These are phyloP conservation scores for Torulaspora quercuum DNA, from an alignment of 805 yeast species.

Conservation along the genomic window DNA sequence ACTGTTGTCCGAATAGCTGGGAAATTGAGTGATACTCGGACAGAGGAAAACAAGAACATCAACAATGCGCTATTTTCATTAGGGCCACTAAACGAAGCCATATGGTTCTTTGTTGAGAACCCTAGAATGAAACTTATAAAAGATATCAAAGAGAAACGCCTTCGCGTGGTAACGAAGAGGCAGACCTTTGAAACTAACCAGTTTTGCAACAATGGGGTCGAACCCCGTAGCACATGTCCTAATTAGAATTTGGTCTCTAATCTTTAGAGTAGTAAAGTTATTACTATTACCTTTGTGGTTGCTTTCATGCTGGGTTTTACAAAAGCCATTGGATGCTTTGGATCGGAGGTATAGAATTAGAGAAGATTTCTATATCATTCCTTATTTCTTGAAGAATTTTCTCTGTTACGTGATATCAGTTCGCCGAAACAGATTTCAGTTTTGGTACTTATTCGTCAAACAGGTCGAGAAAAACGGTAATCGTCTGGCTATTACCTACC, in stretches of 20 bases:
- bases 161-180: background rate
- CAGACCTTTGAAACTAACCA: background rate
- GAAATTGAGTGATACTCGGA: no score
- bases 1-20: no score
- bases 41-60: no score
- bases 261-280: conserved; percentile 18
- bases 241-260: conserved; percentile 16
- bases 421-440: conserved; percentile 42
- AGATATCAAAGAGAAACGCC: background rate
- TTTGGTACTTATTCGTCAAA: conserved; percentile 67
- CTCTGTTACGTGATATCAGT: conserved; percentile 39
- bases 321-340: conserved; percentile 19
- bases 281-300: conserved; percentile 20
- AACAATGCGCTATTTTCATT: conserved; percentile 7
- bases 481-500: conserved; percentile 59
- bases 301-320: conserved; percentile 15
- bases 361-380: conserved; percentile 54
- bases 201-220: conserved; percentile 5
- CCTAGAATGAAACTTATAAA: no score
- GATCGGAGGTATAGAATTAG: conserved; percentile 36
- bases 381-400: conserved; percentile 42
- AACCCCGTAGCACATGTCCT: conserved; percentile 15
- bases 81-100: conserved; percentile 7
- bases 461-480: conserved; percentile 49
- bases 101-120: no score